Percentiles rank a stretch among this genome's conserved stretches.
These are phyloP conservation scores for Fusarium humuli DNA, from an alignment of 2,329 filamentous ascomycete species.

Conservation along the genomic window DNA sequence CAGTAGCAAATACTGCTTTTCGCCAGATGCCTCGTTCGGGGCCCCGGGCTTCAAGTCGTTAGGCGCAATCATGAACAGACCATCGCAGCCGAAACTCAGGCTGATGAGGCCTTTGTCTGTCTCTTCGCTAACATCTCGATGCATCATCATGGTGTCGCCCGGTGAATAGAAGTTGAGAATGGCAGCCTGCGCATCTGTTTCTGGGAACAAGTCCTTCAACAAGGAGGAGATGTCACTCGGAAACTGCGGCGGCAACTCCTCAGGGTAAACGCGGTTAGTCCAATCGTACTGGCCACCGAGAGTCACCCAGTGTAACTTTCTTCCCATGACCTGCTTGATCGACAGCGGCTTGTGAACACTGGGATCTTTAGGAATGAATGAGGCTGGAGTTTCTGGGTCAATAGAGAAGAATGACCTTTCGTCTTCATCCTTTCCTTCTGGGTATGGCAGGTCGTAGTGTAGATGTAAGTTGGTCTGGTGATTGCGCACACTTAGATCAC, in stretches of 20 bases:
- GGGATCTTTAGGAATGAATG: slow-evolving; percentile 76
- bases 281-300: slow-evolving; percentile 97
- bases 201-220: slow-evolving; percentile 77
- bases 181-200: slow-evolving; percentile 84
- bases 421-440: slow-evolving; percentile 40
- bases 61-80: slow-evolving; percentile 85
- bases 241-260: slow-evolving; percentile 74
- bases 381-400: slow-evolving; percentile 62
- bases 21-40: slow-evolving; percentile 37
- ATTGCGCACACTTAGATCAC: slow-evolving; percentile 75
- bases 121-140: slow-evolving; percentile 92
- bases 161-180: slow-evolving; percentile 95
- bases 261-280: slow-evolving; percentile 86
- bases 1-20: slow-evolving; percentile 68
- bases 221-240: slow-evolving; percentile 78
- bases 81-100: slow-evolving; percentile 90
- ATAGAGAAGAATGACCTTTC: slow-evolving; percentile 67
- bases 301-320: slow-evolving; percentile 91
- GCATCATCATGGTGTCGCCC: slow-evolving; percentile 90
- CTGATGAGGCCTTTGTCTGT: slow-evolving; percentile 83
- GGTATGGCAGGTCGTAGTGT: slow-evolving; percentile 79
- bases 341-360: slow-evolving; percentile 79
- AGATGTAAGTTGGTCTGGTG: slow-evolving; percentile 93
- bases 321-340: slow-evolving; percentile 76
- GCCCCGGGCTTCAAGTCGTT: slow-evolving; percentile 50